Percentiles rank a stretch among this genome's conserved stretches.
These are phyloP conservation scores for Pseudogymnoascus sp. DNA, from an alignment of 2,329 filamentous ascomycete genomes.

Conservation along the genomic window DNA sequence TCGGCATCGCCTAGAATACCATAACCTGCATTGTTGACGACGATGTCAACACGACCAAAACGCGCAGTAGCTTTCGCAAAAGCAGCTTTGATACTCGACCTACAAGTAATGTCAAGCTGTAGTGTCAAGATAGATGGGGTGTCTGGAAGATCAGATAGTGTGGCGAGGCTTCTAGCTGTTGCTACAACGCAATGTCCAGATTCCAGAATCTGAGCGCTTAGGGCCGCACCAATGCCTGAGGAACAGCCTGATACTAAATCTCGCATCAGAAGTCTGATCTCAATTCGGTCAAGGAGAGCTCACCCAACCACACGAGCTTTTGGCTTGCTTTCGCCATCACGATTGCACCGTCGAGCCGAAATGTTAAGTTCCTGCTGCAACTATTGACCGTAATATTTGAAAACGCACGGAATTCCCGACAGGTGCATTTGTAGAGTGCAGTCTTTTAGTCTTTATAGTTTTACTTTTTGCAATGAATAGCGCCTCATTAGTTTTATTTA, in stretches of 20 bases:
- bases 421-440: too few relatives aligned
- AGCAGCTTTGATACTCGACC: conserved; percentile 26
- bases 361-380: too few relatives aligned
- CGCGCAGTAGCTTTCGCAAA: conserved; percentile 17
- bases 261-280: too few relatives aligned
- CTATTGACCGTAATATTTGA: too few relatives aligned
- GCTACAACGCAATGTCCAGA: background rate
- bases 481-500: too few relatives aligned
- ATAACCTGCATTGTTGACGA: conserved; percentile 56
- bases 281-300: too few relatives aligned
- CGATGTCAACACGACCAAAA: conserved; percentile 43
- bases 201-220: background rate
- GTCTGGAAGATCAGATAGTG: conserved; percentile 9
- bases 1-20: conserved; percentile 47
- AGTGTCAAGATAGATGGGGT: conserved; percentile 36
- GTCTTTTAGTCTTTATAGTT: too few relatives aligned
- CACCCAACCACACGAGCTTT: too few relatives aligned
- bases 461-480: too few relatives aligned
- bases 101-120: conserved; percentile 40
- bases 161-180: background rate
- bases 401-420: too few relatives aligned
- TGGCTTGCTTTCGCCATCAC: too few relatives aligned
- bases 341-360: too few relatives aligned
- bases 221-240: conserved; percentile 4
- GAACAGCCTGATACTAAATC: conserved; percentile 11